Conservation (phyloP, 495 filamentous ascomycete species). For the Rhypophila decipiens region DNA sequence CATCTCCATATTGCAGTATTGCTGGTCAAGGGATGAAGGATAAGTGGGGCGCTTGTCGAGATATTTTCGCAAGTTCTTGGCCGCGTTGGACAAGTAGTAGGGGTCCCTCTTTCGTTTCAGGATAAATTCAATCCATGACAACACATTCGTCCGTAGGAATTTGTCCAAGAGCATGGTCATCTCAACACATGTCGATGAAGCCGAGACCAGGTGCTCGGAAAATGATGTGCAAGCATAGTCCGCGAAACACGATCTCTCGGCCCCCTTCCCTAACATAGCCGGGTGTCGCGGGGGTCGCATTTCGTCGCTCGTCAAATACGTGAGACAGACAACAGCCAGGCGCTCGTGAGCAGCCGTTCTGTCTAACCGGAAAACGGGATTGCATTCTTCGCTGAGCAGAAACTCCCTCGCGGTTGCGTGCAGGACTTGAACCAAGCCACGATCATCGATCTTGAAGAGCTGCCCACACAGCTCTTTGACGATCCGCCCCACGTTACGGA, state of each 20-base stretch:
- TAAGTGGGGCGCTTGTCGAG: slow-evolving; percentile 13
- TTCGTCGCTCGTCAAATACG: background rate
- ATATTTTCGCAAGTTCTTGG: background rate
- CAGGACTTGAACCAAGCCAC: slow-evolving; percentile 13
- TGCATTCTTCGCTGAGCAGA: slow-evolving; percentile 10
- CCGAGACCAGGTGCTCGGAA: background rate
- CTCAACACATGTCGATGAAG: background rate
- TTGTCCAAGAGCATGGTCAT: background rate
- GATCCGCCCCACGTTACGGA: slow-evolving; percentile 12
- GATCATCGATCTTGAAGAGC: no score
- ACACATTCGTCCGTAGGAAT: background rate
- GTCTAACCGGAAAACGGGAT: slow-evolving; percentile 8
- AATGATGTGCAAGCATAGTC: background rate
- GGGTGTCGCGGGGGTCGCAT: no score
- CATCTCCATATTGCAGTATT: slow-evolving; percentile 5
- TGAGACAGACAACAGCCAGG: slow-evolving; percentile 15
- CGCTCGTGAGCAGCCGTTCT: slow-evolving; percentile 12
- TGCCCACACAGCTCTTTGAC: slow-evolving; percentile 13
- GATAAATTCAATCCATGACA: background rate
- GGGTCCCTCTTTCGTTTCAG: background rate
- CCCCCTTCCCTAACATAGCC: background rate
- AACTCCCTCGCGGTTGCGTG: slow-evolving; percentile 21
- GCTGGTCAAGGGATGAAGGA: slow-evolving; percentile 10
- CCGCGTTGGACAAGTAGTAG: background rate
- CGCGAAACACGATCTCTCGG: background rate